These are phyloP conservation scores for Abelmoschus esculentus DNA, from an alignment of 345 rosid species.

Conservation along the genomic window DNA sequence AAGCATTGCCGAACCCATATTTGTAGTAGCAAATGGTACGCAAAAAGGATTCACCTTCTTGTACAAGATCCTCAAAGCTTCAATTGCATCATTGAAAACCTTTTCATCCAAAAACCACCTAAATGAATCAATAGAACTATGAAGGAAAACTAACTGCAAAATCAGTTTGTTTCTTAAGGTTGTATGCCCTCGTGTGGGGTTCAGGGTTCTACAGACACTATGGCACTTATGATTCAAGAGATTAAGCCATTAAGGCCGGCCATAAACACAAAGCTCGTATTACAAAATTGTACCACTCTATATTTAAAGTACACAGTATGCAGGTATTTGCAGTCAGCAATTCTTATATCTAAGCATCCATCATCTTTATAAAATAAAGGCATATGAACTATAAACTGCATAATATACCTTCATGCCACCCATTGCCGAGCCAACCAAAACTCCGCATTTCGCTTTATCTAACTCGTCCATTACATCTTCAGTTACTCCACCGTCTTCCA, in stretches of 20 bases:
- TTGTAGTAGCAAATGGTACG: conserved; percentile 92
- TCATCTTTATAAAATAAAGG: background rate
- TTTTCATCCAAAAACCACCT: conserved; percentile 18
- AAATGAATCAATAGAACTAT: background rate
- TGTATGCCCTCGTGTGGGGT: background rate
- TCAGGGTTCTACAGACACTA: background rate
- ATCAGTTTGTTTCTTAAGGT: background rate
- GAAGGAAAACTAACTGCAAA: background rate
- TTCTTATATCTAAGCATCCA: background rate
- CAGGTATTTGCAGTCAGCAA: no score
- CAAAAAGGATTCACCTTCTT: conserved; percentile 93
- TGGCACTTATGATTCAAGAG: background rate
- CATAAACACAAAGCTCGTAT: no score
- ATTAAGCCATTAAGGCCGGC: background rate
- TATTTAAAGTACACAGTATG: no score
- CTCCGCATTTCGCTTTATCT: conserved; percentile 80
- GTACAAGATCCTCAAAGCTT: conserved; percentile 79
- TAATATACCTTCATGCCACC: conserved; percentile 13
- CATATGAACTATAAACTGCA: background rate
- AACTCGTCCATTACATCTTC: conserved; percentile 71
- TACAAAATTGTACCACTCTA: no score
- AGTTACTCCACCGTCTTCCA: conserved; percentile 75
- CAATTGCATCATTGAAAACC: conserved; percentile 87
- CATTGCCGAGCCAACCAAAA: conserved; percentile 74
- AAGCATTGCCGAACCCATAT: conserved; percentile 99